phyloP scores from a whole-genome alignment of 2,329 filamentous ascomycete genomes.

The Xylaria sp. region DNA sequence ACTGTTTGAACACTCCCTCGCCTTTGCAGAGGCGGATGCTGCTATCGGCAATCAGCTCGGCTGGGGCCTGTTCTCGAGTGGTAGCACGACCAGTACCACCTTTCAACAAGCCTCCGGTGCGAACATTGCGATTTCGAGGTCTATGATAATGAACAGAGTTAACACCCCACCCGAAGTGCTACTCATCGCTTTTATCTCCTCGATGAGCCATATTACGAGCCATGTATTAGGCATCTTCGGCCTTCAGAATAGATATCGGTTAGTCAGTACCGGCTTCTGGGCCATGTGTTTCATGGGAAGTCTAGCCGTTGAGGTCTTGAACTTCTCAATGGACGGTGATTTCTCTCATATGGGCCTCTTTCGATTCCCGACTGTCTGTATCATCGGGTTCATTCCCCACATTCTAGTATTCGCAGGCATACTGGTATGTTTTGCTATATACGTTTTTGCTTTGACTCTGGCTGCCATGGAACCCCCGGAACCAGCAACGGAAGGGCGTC shows the following conservation, averaged over 20 bases:
- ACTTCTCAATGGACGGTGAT: conserved; percentile 68
- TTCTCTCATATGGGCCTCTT: conserved; percentile 73
- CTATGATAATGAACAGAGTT: conserved; percentile 79
- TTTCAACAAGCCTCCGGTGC: conserved; percentile 54
- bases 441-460: conserved; percentile 78
- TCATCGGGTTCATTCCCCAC: conserved; percentile 94
- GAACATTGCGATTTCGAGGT: conserved; percentile 65
- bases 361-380: conserved; percentile 91
- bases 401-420: conserved; percentile 88
- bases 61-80: conserved; percentile 71
- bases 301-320: conserved; percentile 79
- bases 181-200: conserved; percentile 86
- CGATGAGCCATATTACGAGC: conserved; percentile 87
- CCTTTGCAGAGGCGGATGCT: conserved; percentile 94
- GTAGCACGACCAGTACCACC: conserved; percentile 56
- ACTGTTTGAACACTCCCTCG: conserved; percentile 93
- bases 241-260: conserved; percentile 80
- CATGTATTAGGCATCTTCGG: conserved; percentile 84
- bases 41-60: conserved; percentile 84
- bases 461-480: conserved; percentile 75
- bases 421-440: conserved; percentile 78
- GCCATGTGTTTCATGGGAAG: conserved; percentile 88
- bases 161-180: conserved; percentile 93
- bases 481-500: conserved; percentile 51
- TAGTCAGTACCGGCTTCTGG: conserved; percentile 90